These are phyloP conservation scores for Lepraria neglecta DNA, from an alignment of 495 filamentous ascomycete genomes.

Conservation along the genomic window DNA sequence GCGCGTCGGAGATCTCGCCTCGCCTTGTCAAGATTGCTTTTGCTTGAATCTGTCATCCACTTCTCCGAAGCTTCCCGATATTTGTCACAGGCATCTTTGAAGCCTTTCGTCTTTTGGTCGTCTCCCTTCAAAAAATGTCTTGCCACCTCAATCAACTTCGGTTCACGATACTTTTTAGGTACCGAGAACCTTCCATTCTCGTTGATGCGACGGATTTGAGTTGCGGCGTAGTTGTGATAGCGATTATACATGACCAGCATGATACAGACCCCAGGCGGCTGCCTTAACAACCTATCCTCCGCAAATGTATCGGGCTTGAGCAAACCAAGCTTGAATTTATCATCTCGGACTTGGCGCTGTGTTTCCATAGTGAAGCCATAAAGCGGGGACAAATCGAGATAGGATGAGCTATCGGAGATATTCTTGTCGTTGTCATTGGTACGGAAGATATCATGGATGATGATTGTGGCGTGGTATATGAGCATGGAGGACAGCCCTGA, in stretches of 20 bases:
- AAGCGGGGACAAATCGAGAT: constrained; percentile 50
- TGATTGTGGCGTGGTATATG: constrained; percentile 45
- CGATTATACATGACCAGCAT: constrained; percentile 41
- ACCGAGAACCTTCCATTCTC: constrained; percentile 36
- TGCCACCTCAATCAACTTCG: constrained; percentile 2
- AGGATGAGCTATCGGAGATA: constrained; percentile 47
- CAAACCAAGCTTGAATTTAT: constrained; percentile 40
- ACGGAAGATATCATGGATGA: constrained; percentile 49
- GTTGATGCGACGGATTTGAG: constrained; percentile 35
- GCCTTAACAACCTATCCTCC: constrained; percentile 42
- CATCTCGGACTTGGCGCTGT: constrained; percentile 39
- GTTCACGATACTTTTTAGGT: constrained; percentile 5
- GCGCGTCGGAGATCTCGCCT: no score
- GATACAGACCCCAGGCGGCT: constrained; percentile 43
- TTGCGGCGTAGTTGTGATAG: constrained; percentile 41
- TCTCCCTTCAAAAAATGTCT: background rate
- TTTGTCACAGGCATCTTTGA: background rate
- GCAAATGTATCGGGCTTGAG: constrained; percentile 51
- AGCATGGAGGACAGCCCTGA: constrained; percentile 39
- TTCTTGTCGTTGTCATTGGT: constrained; percentile 39
- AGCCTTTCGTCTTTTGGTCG: no score
- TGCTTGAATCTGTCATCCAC: no score
- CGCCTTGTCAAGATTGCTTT: no score
- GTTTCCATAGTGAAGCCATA: constrained; percentile 46
- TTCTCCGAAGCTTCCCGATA: background rate